Base-by-base conservation (phyloP, 768 basidiomycete species). In the Dentipellis sp. region DNA sequence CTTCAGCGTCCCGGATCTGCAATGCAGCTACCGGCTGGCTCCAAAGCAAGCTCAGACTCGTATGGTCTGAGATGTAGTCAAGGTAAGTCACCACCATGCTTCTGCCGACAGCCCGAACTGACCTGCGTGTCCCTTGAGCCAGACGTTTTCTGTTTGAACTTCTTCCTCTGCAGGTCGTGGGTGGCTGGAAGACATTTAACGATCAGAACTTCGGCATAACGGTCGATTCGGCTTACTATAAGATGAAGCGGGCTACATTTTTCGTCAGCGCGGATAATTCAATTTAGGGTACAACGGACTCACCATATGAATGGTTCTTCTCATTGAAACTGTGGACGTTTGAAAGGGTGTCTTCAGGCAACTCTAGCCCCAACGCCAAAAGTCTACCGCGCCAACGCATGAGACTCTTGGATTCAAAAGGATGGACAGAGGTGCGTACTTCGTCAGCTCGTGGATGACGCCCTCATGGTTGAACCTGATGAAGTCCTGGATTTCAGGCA, bases 191-290 rank as follows among this genome's bases (percentile, higher is more conserved):
- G 5, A 17, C 21, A 17, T 21, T 21, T 53, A 54, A 6, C 52
- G 45, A 9, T 21, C 10, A 22, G 16, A 16, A 21, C 12, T 3
- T 29, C 29, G 3, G 29, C 29, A 6, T 29, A 29, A 17, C 34
- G 42, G 4, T 14, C 42, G n/a, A n/a, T 3, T 45, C 36, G 21
- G 21, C 78, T 14, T 21, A 80, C 81, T 83, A 84, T 72, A 83
- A 83, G 79, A 83, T 82, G 66, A 78, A 82, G 38, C 82, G 74
- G 2, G 78, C 82, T 83, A 53, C 29, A 17, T n/a, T 19, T 7
- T 11, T 3, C 16, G 16, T 45, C 19, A 45, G 42, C 16, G 29
- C n/a, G 19, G 9, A 9, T 11, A n/a, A 19, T 45, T 5, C 14
- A 48, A n/a, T 21, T 45, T 17, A 6, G 17, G 22, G 9, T 22